Conservation (phyloP, 2,329 filamentous ascomycete genomes). For the Xylariomycetidae sp. region DNA sequence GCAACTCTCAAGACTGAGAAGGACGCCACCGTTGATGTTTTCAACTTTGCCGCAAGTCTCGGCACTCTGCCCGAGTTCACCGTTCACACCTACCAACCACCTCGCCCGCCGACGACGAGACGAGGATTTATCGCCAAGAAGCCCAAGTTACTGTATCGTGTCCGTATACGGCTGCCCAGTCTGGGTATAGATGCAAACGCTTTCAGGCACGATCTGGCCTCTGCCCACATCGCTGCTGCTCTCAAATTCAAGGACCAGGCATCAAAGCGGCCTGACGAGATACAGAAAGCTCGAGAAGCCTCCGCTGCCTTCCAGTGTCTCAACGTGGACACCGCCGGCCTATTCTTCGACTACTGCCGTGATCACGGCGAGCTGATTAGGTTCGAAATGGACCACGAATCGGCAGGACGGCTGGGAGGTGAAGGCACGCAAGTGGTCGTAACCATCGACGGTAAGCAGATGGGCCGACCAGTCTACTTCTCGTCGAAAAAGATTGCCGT, state of each 20-base stretch:
- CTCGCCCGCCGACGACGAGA: background rate
- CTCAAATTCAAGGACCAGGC: background rate
- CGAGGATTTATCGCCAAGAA: background rate
- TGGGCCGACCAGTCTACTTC: background rate
- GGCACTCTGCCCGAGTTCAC: background rate
- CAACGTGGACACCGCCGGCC: background rate
- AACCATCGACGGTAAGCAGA: background rate
- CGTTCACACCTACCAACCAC: background rate
- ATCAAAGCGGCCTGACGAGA: background rate
- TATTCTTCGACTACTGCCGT: background rate
- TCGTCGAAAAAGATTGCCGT: background rate
- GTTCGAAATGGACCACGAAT: background rate
- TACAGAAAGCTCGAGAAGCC: background rate
- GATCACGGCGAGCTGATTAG: background rate
- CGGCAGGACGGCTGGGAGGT: background rate
- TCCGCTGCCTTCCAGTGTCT: background rate
- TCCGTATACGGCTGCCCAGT: background rate
- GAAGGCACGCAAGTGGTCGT: background rate
- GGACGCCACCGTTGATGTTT: background rate
- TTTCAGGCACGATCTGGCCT: background rate
- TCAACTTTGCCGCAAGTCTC: background rate
- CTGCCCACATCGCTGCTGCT: background rate
- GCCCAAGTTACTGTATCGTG: no score
- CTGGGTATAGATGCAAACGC: background rate
- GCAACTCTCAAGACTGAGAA: background rate